These are phyloP conservation scores for Neonectria magnoliae DNA, from an alignment of 2,329 filamentous ascomycete genomes.

Conservation along the genomic window DNA sequence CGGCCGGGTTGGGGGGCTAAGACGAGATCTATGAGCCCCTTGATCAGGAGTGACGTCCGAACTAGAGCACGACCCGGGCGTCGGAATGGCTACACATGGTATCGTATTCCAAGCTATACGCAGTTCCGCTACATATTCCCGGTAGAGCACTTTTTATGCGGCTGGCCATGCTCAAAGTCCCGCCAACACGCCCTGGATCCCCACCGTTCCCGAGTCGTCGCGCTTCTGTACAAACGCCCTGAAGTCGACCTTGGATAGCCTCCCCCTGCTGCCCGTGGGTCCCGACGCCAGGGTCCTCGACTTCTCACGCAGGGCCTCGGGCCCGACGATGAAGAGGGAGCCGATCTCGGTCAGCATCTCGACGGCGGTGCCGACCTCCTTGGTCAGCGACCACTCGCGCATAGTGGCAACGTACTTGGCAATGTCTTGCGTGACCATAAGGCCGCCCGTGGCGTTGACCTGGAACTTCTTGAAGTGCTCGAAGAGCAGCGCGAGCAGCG, in stretches of 20 bases:
- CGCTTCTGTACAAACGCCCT: slow-evolving; percentile 85
- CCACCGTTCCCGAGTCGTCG: slow-evolving; percentile 83
- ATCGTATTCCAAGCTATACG: slow-evolving; percentile 37
- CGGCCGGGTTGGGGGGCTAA: slow-evolving; percentile 45
- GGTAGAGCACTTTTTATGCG: slow-evolving; percentile 14
- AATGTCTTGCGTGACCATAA: slow-evolving; percentile 97
- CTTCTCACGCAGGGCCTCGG: slow-evolving; percentile 78
- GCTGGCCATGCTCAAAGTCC: slow-evolving; percentile 54
- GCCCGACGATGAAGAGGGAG: slow-evolving; percentile 92
- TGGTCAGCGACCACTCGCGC: slow-evolving; percentile 80
- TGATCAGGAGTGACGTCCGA: background rate
- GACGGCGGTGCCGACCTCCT: slow-evolving; percentile 74
- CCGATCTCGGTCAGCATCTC: slow-evolving; percentile 94
- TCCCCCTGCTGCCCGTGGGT: slow-evolving; percentile 58
- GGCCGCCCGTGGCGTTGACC: slow-evolving; percentile 90
- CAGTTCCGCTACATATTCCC: slow-evolving; percentile 22
- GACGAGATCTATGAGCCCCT: slow-evolving; percentile 46
- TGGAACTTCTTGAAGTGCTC: slow-evolving; percentile 95
- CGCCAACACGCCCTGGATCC: slow-evolving; percentile 84
- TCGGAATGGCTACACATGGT: slow-evolving; percentile 31
- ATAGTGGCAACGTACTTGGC: slow-evolving; percentile 90
- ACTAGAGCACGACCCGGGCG: slow-evolving; percentile 1
- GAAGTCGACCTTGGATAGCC: slow-evolving; percentile 74
- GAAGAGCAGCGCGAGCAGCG: slow-evolving; percentile 80
- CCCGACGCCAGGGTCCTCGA: slow-evolving; percentile 66